phyloP scores from a whole-genome alignment of 805 yeast species.

The Cyberlindnera americana region DNA sequence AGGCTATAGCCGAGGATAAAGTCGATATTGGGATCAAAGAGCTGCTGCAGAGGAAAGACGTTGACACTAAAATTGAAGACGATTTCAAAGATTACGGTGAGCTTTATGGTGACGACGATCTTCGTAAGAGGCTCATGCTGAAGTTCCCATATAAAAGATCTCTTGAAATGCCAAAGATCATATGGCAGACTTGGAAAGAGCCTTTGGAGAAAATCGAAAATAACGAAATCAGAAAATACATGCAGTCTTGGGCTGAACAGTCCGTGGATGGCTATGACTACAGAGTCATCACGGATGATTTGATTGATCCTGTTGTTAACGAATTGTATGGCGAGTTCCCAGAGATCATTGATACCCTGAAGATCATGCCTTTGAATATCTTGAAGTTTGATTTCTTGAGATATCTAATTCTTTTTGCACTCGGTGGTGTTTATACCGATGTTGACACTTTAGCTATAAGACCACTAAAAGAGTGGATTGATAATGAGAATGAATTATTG shows the following conservation, averaged over 20 bases:
- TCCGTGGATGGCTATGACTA: conserved; percentile 11
- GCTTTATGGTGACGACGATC: conserved; percentile 16
- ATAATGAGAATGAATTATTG: conserved; percentile 44
- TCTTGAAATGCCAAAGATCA: conserved; percentile 35
- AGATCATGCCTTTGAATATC: conserved; percentile 47
- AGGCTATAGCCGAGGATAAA: no score
- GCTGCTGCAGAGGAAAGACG: no score
- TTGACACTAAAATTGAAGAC: conserved; percentile 7
- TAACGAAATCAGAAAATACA: conserved; percentile 18
- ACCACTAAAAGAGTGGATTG: conserved; percentile 53
- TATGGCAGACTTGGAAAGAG: conserved; percentile 50
- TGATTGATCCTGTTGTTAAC: conserved; percentile 35
- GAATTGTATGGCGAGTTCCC: conserved; percentile 40
- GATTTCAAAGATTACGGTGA: conserved; percentile 13
- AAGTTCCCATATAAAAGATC: conserved; percentile 18
- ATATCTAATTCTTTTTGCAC: conserved; percentile 47
- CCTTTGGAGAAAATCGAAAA: conserved; percentile 27
- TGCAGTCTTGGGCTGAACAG: conserved; percentile 19
- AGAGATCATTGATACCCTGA: conserved; percentile 50
- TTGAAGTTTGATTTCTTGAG: conserved; percentile 53
- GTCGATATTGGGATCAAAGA: no score
- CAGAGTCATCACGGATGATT: conserved; percentile 36
- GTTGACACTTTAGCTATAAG: conserved; percentile 47
- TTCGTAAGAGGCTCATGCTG: conserved; percentile 14
- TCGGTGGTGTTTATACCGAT: conserved; percentile 62